Evolutionary conservation across 306 rosid species (phyloP).

Genomic region (Cyclanthera cordifolia): DNA sequence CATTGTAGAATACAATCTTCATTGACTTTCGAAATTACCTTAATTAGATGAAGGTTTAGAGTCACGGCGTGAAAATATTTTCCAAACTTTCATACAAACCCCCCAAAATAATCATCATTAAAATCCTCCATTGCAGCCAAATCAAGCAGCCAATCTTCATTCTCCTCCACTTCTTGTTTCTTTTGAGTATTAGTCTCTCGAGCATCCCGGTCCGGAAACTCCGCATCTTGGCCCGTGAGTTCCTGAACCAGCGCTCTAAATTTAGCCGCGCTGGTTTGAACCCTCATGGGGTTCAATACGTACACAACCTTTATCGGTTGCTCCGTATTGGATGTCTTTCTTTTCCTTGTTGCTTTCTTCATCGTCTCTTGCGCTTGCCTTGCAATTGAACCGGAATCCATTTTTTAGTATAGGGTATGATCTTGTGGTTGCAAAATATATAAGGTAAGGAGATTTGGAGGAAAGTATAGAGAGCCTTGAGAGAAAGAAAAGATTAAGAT

Average conservation of each 20-base stretch:
- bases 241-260: conserved; percentile 77
- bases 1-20: too few species aligned
- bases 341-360: conserved; percentile 17
- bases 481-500: too few species aligned
- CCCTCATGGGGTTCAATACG: conserved; percentile 72
- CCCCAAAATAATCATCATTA: not conserved
- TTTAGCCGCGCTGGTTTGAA: conserved; percentile 49
- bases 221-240: conserved; percentile 63
- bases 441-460: too few species aligned
- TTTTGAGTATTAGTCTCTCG: not conserved
- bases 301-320: conserved; percentile 56
- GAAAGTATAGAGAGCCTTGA: too few species aligned
- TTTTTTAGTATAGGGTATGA: not conserved
- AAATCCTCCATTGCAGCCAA: not conserved
- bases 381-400: not conserved
- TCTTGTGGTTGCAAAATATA: too few species aligned
- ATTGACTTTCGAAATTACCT: not conserved
- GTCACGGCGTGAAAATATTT: not conserved
- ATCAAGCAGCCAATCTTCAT: not conserved
- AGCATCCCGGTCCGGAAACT: conserved; percentile 32
- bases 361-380: not conserved
- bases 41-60: not conserved
- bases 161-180: not conserved
- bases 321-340: conserved; percentile 7
- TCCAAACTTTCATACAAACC: not conserved